These are phyloP conservation scores for Asterionellopsis glacialis DNA, from an alignment of 108 stramenopile species.

Conservation along the genomic window DNA sequence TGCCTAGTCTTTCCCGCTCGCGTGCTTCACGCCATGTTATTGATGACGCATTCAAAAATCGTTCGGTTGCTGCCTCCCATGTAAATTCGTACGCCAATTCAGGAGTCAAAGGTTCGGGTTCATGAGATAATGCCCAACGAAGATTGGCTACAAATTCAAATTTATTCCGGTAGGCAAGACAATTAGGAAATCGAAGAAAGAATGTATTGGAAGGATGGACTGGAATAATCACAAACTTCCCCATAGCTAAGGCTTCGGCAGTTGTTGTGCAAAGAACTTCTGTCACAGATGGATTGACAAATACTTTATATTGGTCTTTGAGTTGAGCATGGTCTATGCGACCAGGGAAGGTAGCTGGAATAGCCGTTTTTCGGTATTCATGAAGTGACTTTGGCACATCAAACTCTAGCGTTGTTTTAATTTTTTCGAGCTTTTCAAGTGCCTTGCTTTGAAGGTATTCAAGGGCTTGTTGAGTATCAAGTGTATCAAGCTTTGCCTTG, in stretches of 20 bases:
- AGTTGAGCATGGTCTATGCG: slow-evolving; percentile 70
- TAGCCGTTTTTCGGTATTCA: slow-evolving; percentile 53
- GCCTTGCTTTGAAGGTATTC: slow-evolving; percentile 2
- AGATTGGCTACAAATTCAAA: slow-evolving; percentile 73
- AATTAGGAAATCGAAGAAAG: slow-evolving; percentile 73
- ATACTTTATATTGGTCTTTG: slow-evolving; percentile 55
- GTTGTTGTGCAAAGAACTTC: slow-evolving; percentile 87
- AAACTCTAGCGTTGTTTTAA: slow-evolving; percentile 27
- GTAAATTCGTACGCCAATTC: slow-evolving; percentile 57
- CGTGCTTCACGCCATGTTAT: slow-evolving; percentile 63
- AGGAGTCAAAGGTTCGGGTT: slow-evolving; percentile 62
- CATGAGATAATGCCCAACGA: slow-evolving; percentile 73
- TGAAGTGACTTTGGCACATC: slow-evolving; percentile 52
- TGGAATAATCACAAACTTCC: slow-evolving; percentile 77
- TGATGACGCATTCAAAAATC: slow-evolving; percentile 57
- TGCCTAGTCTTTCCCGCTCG: slow-evolving; percentile 42
- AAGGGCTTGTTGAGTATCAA: background rate
- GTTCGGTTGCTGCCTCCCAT: slow-evolving; percentile 82
- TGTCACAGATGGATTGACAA: slow-evolving; percentile 79
- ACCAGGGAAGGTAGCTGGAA: slow-evolving; percentile 69
- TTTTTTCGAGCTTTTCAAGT: slow-evolving; percentile 13
- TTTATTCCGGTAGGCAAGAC: slow-evolving; percentile 64
- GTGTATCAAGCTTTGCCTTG: background rate
- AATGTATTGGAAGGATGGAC: slow-evolving; percentile 70
- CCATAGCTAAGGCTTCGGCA: slow-evolving; percentile 74